These are phyloP conservation scores for Lasiodiplodia hormozganensis DNA, from an alignment of 2,329 filamentous ascomycete species.

Conservation along the genomic window DNA sequence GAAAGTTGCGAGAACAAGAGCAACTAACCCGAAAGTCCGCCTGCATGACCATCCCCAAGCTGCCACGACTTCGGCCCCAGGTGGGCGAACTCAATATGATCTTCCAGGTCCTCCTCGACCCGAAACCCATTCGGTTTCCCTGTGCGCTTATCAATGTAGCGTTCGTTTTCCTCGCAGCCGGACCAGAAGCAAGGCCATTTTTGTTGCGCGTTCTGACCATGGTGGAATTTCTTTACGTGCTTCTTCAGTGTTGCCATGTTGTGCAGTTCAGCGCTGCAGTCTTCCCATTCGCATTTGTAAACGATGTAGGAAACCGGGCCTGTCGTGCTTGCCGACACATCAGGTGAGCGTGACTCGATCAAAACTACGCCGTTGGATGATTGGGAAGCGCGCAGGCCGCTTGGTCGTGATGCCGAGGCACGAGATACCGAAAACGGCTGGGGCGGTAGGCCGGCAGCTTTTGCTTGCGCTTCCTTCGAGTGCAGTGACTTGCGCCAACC, in stretches of 20 bases:
- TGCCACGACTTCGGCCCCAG: conserved; percentile 62
- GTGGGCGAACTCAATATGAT: conserved; percentile 61
- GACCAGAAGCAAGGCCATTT: conserved; percentile 52
- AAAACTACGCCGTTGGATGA: conserved; percentile 29
- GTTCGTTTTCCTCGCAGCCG: conserved; percentile 46
- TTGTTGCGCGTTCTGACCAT: neutral
- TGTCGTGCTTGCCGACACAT: conserved; percentile 32
- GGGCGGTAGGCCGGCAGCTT: conserved; percentile 33
- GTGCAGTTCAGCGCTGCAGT: conserved; percentile 65
- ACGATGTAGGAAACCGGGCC: conserved; percentile 46
- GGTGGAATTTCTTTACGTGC: conserved; percentile 65
- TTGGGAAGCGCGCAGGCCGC: conserved; percentile 7
- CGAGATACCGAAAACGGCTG: neutral
- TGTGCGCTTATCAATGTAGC: conserved; percentile 9
- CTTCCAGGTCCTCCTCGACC: conserved; percentile 52
- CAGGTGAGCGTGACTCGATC: conserved; percentile 44
- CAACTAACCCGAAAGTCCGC: conserved; percentile 58
- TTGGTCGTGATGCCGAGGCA: neutral
- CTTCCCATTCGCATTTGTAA: conserved; percentile 65
- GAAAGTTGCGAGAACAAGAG: conserved; percentile 4
- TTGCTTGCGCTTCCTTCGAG: conserved; percentile 37
- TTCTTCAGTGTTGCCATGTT: conserved; percentile 66
- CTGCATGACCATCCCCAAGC: conserved; percentile 65
- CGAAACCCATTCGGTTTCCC: conserved; percentile 44
- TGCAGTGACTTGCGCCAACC: conserved; percentile 59